Conservation (phyloP, 1,284 basidiomycete genomes). For the Boletus smithii region DNA sequence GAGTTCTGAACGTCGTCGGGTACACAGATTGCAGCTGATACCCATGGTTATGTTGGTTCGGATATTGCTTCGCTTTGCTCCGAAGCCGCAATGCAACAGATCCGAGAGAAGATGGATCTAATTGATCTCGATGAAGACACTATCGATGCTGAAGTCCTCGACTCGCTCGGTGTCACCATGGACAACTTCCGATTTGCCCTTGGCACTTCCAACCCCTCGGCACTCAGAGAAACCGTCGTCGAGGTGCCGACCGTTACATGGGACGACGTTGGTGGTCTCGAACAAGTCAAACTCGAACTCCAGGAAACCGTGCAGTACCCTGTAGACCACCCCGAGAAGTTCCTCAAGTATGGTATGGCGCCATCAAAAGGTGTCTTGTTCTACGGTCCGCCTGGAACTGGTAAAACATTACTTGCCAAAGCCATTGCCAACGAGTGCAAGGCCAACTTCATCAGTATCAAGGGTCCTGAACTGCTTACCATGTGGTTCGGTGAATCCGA, state of each 20-base stretch:
- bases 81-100: conserved; percentile 90
- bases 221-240: conserved; percentile 84
- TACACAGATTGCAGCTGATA: conserved; percentile 89
- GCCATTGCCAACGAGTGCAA: conserved; percentile 99
- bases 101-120: conserved; percentile 87
- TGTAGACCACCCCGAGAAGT: conserved; percentile 99
- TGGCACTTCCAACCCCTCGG: conserved; percentile 82
- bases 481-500: conserved; percentile 99
- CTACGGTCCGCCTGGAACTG: conserved; percentile 95
- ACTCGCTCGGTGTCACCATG: conserved; percentile 87
- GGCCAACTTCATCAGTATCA: conserved; percentile 97
- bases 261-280: conserved; percentile 99
- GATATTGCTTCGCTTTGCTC: conserved; percentile 94
- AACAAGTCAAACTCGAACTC: conserved; percentile 98
- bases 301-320: conserved; percentile 99
- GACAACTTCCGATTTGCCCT: conserved; percentile 91
- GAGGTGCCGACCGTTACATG: conserved; percentile 93
- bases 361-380: conserved; percentile 98
- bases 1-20: conserved; percentile 7
- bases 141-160: conserved; percentile 86
- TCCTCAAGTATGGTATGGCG: conserved; percentile 99
- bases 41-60: conserved; percentile 98
- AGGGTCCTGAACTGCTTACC: conserved; percentile 94
- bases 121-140: conserved; percentile 85
- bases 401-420: conserved; percentile 94